Base-by-base conservation (phyloP, 352 stramenopile genomes). In the Phytophthora brassicae region DNA sequence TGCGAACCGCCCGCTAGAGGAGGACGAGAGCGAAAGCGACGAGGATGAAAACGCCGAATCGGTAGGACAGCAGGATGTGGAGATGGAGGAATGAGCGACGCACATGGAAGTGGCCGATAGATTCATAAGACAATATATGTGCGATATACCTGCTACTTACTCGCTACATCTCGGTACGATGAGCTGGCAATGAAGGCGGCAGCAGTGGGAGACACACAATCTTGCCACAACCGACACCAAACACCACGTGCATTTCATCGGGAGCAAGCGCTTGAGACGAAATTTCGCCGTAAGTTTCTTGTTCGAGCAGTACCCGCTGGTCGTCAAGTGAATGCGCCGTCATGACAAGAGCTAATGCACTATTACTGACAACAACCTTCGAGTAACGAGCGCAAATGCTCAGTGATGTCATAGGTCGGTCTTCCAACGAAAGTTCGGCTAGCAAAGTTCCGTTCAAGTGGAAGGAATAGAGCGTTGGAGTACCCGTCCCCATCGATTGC, bases 1-100 rank as follows among this genome's bases (percentile, higher is more conserved):
- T 50, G 80, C 80, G 29, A 90, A 62, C 38, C 78, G 74, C 19
- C 75, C 77, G 2, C 78, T 70, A 6, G 75, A 81, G 0, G 77
- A 88, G 4, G 79, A 89, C 1, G 79, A 85, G 8, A 72, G 85
- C 2, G 70, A 70, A 7, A 74, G 79, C 23, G 68, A 82, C 8
- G 61, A 77, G 19, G 71, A 81, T 7, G 55, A 74, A 28, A 53
- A 46, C 42, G 64, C 41, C 20, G 66, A 68, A 33, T 57, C 65
- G 22, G 56, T 71, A 63, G 73, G 71, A 68, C 59, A 81, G 26
- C 74, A 91, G 50, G 84, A 93, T 46, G 81, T 93, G 38, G 86
- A 92, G 35, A 94, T 94, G 86, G 81, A 92, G 63, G 80, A 80
- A 66, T 89, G 66, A 85, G 56, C 56, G 57, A 65, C 61, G 56